phyloP scores from a whole-genome alignment of 2,329 filamentous ascomycete genomes.

The Thelonectria discophora region DNA sequence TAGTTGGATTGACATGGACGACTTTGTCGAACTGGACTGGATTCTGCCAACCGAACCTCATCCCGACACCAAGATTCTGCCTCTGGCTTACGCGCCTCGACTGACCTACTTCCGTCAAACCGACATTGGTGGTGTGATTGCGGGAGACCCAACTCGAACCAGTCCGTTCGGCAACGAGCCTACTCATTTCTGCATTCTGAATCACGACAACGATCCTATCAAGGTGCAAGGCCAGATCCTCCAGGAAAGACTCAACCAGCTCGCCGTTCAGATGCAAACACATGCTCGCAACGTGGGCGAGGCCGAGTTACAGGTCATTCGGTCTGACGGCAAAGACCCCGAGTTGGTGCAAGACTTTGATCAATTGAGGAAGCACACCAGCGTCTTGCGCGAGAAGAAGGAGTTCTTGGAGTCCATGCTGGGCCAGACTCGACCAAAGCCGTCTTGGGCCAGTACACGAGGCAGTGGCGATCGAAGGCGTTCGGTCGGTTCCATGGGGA shows the following conservation, averaged over 20 bases:
- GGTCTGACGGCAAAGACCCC: conserved; percentile 58
- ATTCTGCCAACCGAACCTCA: conserved; percentile 89
- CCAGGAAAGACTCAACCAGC: conserved; percentile 78
- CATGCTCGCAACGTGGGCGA: conserved; percentile 80
- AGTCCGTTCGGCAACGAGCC: conserved; percentile 94
- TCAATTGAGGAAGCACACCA: conserved; percentile 63
- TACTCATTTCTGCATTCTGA: conserved; percentile 96
- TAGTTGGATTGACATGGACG: conserved; percentile 99
- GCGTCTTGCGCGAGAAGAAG: conserved; percentile 66
- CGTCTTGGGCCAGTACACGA: conserved; percentile 43
- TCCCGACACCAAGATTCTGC: conserved; percentile 92
- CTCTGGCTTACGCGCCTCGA: conserved; percentile 89
- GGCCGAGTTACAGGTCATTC: conserved; percentile 73
- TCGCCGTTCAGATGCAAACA: conserved; percentile 79
- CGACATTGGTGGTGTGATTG: conserved; percentile 83
- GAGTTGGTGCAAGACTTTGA: conserved; percentile 68
- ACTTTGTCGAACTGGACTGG: conserved; percentile 98
- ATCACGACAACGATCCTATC: conserved; percentile 85
- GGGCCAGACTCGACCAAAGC: conserved; percentile 55
- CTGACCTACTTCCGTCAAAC: conserved; percentile 98
- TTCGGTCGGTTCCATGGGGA: conserved; percentile 55
- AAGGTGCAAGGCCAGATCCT: conserved; percentile 89
- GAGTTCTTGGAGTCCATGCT: conserved; percentile 68
- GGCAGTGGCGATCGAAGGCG: conserved; percentile 41
- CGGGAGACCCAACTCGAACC: conserved; percentile 80